These are phyloP conservation scores for Suillus brevipes DNA, from an alignment of 768 basidiomycete genomes.

Conservation along the genomic window DNA sequence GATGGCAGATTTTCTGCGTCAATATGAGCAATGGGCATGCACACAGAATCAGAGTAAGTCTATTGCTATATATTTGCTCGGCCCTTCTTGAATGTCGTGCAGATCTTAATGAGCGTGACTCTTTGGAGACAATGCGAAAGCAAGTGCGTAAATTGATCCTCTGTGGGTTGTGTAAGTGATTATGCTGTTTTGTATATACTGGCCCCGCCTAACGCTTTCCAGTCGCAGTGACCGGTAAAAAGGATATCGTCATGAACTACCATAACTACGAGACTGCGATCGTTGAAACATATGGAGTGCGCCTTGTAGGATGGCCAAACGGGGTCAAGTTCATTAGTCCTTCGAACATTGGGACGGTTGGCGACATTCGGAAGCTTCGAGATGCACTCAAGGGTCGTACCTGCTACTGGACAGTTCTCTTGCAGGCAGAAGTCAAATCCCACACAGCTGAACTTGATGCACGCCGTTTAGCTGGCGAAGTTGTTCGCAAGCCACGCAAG, in stretches of 20 bases:
- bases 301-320: slow-evolving; percentile 18
- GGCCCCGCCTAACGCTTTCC: background rate
- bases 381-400: slow-evolving; percentile 5
- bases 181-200: background rate
- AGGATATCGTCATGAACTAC: slow-evolving; percentile 17
- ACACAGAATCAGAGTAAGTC: slow-evolving; percentile 10
- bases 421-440: background rate
- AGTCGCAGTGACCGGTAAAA: slow-evolving; percentile 7
- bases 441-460: background rate
- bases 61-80: too few relatives aligned
- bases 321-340: slow-evolving; percentile 12
- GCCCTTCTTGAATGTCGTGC: background rate
- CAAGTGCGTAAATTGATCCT: slow-evolving; percentile 9
- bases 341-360: slow-evolving; percentile 8
- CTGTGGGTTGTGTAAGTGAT: slow-evolving; percentile 13
- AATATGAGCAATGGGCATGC: slow-evolving; percentile 16
- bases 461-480: slow-evolving; percentile 1
- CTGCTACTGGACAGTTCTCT: slow-evolving; percentile 8
- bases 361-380: slow-evolving; percentile 9
- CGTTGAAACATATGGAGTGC: slow-evolving; percentile 13
- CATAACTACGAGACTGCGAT: slow-evolving; percentile 16
- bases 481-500: background rate
- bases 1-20: background rate
- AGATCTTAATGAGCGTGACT: background rate
- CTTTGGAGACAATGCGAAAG: slow-evolving; percentile 4